These are phyloP conservation scores for Epichloe typhina DNA, from an alignment of 2,329 filamentous ascomycete genomes.

Conservation along the genomic window DNA sequence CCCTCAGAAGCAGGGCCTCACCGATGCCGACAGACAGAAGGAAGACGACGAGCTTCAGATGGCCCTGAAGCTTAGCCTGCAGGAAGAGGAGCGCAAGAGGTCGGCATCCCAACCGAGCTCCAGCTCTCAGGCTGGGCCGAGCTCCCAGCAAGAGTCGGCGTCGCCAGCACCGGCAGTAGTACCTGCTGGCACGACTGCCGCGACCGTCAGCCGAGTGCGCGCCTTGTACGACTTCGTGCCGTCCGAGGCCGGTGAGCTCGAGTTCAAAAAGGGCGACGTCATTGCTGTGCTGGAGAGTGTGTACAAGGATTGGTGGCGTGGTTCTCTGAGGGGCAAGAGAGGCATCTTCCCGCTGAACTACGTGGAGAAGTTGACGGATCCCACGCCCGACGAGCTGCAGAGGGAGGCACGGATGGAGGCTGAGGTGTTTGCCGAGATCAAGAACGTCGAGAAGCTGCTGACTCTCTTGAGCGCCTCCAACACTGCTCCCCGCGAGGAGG, in stretches of 20 bases:
- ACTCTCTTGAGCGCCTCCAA: constrained; percentile 83
- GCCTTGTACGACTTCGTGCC: constrained; percentile 92
- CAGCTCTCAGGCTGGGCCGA: constrained; percentile 21
- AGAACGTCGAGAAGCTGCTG: constrained; percentile 57
- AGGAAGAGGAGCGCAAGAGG: constrained; percentile 63
- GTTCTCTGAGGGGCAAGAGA: constrained; percentile 82
- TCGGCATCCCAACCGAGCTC: constrained; percentile 22
- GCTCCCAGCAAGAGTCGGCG: constrained; percentile 25
- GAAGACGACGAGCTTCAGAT: constrained; percentile 97
- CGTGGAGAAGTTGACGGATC: constrained; percentile 92
- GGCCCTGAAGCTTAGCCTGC: constrained; percentile 81
- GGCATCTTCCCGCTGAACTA: constrained; percentile 98
- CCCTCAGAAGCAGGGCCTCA: constrained; percentile 84
- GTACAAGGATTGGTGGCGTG: constrained; percentile 99
- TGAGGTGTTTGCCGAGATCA: constrained; percentile 52
- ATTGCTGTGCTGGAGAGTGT: constrained; percentile 96
- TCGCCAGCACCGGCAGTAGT: constrained; percentile 42
- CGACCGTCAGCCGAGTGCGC: constrained; percentile 86
- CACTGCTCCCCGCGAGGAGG: constrained; percentile 66
- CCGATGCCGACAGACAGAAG: constrained; percentile 78
- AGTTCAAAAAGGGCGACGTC: constrained; percentile 92
- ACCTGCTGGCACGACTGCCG: constrained; percentile 78
- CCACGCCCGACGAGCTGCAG: constrained; percentile 86
- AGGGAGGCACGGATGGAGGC: constrained; percentile 91
- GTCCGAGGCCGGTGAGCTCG: constrained; percentile 84